Evolutionary conservation across 495 filamentous ascomycete genomes (phyloP).

Genomic region (Trichocladium uniseriatum): DNA sequence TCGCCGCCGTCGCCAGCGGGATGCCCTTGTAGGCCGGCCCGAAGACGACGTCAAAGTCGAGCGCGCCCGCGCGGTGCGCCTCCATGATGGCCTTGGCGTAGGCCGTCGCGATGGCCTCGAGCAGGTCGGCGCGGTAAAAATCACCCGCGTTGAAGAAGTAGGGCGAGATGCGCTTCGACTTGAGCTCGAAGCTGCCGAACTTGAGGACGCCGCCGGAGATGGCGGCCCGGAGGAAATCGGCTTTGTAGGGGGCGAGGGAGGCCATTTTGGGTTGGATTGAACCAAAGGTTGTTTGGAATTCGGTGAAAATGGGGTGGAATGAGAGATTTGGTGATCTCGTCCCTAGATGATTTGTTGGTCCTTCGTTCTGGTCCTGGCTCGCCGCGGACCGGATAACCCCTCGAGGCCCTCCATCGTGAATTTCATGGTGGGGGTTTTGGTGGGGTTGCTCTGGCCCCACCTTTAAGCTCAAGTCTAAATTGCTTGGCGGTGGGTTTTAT

Average conservation of each 20-base stretch:
- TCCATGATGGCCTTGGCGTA: conserved; percentile 65
- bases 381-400: neutral
- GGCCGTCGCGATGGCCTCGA: conserved; percentile 62
- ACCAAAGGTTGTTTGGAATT: too few relatives aligned
- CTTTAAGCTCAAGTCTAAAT: too few relatives aligned
- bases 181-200: conserved; percentile 83
- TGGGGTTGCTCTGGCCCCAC: neutral
- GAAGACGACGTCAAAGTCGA: conserved; percentile 61
- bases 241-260: conserved; percentile 43
- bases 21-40: conserved; percentile 97
- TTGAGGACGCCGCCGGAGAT: conserved; percentile 66
- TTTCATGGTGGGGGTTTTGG: neutral
- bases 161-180: conserved; percentile 86
- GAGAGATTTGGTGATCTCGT: too few relatives aligned
- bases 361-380: neutral
- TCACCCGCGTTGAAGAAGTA: conserved; percentile 97
- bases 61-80: conserved; percentile 25
- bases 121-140: conserved; percentile 67
- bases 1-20: conserved; percentile 64
- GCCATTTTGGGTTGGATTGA: conserved; percentile 10
- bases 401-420: conserved; percentile 5
- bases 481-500: neutral
- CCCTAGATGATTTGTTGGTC: too few relatives aligned
- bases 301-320: neutral
- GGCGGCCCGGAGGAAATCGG: conserved; percentile 61